These are phyloP conservation scores for Phlyctochytrium bullatum DNA, from an alignment of 192 early-diverging fungal genomes.

Conservation along the genomic window DNA sequence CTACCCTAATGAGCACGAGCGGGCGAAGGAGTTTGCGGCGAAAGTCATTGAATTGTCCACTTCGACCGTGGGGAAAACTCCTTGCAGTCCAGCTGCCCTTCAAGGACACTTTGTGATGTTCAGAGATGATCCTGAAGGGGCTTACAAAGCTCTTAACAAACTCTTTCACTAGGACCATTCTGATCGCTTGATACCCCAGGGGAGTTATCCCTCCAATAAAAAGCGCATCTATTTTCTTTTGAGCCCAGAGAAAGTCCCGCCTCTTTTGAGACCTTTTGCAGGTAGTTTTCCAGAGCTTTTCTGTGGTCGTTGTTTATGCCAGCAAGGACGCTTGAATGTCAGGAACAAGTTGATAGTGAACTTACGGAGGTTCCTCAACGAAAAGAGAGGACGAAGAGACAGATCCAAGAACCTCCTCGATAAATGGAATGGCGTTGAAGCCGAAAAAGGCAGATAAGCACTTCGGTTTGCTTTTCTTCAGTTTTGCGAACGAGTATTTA, in stretches of 20 bases:
- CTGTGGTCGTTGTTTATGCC: not conserved
- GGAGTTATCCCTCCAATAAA: too few relatives aligned
- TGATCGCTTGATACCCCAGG: too few relatives aligned
- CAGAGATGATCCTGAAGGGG: conserved; percentile 70
- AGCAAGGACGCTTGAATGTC: not conserved
- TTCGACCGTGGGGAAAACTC: not conserved
- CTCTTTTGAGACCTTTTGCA: too few relatives aligned
- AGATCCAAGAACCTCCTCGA: too few relatives aligned
- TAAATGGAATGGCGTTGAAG: not conserved
- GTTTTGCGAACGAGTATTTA: not conserved
- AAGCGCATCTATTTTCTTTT: not conserved
- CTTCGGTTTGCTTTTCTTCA: not conserved
- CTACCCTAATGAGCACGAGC: conserved; percentile 47
- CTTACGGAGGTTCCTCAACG: not conserved
- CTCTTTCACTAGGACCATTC: too few relatives aligned
- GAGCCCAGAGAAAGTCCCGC: too few relatives aligned
- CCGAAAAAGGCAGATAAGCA: not conserved
- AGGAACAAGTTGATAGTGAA: too few relatives aligned
- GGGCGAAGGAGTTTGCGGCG: conserved; percentile 73
- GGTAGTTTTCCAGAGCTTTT: not conserved
- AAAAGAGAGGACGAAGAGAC: too few relatives aligned
- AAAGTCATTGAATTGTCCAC: conserved; percentile 4
- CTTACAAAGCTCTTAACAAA: conserved; percentile 52
- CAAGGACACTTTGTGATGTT: conserved; percentile 96
- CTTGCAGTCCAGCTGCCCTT: conserved; percentile 79